Percentiles rank a stretch among this genome's conserved stretches.
phyloP scores from a whole-genome alignment of 1,139 yeast genomes.

The Torulaspora pretoriensis region DNA sequence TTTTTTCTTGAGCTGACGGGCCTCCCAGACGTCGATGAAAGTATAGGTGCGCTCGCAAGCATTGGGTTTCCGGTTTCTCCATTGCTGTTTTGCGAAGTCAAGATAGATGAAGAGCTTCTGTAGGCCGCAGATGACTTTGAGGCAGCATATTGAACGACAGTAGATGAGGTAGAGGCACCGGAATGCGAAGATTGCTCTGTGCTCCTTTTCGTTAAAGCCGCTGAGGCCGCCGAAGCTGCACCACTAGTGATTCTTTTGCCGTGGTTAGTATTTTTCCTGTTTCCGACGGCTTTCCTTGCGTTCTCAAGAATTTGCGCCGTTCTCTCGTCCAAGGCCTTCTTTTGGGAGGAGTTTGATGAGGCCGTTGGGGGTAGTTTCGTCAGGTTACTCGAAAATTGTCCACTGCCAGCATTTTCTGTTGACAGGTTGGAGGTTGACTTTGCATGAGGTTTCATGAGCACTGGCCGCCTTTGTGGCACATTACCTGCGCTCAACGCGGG shows the following conservation, averaged over 20 bases:
- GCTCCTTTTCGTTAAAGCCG: conserved; percentile 26
- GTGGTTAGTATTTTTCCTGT: conserved; percentile 21
- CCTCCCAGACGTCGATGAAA: conserved; percentile 3
- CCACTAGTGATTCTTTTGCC: conserved; percentile 24
- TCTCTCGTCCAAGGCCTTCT: conserved; percentile 28
- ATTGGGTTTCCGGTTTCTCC: conserved; percentile 1
- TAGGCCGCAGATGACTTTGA: not conserved
- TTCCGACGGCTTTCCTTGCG: conserved; percentile 27
- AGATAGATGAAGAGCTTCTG: conserved; percentile 1
- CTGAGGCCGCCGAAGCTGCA: conserved; percentile 39
- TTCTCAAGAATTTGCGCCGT: conserved; percentile 33
- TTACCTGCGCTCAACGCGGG: conserved; percentile 33
- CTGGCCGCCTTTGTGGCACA: conserved; percentile 8
- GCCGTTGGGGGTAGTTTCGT: conserved; percentile 25
- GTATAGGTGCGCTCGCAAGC: conserved; percentile 5
- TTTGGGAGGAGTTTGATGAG: conserved; percentile 5
- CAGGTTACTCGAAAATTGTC: conserved; percentile 10
- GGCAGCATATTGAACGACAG: not conserved
- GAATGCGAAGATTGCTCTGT: conserved; percentile 13
- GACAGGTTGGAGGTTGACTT: conserved; percentile 25
- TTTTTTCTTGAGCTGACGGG: conserved; percentile 9
- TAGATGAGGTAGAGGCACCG: not conserved
- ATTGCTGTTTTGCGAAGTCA: not conserved
- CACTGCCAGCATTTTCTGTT: conserved; percentile 25
- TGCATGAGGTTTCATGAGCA: conserved; percentile 4